These are phyloP conservation scores for Linnemannia schmuckeri DNA, from an alignment of 192 early-diverging fungal genomes.

Conservation along the genomic window DNA sequence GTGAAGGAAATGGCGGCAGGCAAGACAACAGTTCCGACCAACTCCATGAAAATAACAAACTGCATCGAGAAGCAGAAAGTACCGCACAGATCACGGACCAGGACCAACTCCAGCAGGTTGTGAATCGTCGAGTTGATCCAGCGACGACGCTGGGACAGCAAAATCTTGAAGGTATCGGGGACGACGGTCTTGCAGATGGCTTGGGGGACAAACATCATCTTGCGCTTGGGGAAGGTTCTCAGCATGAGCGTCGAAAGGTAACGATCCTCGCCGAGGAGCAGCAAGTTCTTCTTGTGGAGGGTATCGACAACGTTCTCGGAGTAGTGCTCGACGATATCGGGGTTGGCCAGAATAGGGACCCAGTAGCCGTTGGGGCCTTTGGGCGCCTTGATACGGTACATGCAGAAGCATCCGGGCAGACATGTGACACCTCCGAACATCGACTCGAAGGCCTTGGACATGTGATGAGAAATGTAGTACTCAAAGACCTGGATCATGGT, in stretches of 20 bases:
- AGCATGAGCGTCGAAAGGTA: slow-evolving; percentile 88
- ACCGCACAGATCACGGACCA: slow-evolving; percentile 91
- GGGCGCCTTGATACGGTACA: slow-evolving; percentile 93
- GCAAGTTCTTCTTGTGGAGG: slow-evolving; percentile 85
- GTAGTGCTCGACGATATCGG: slow-evolving; percentile 85
- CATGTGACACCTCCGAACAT: slow-evolving; percentile 96
- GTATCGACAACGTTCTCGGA: slow-evolving; percentile 82
- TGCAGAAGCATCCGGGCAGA: slow-evolving; percentile 95
- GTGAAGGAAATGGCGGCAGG: slow-evolving; percentile 92
- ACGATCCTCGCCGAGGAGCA: slow-evolving; percentile 87
- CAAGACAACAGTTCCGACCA: slow-evolving; percentile 90
- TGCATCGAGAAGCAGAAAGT: slow-evolving; percentile 97
- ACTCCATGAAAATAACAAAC: slow-evolving; percentile 95
- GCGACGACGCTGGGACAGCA: slow-evolving; percentile 89
- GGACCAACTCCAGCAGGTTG: slow-evolving; percentile 89
- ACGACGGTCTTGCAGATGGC: slow-evolving; percentile 86
- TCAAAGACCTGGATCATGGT: slow-evolving; percentile 97
- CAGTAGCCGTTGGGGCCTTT: slow-evolving; percentile 71
- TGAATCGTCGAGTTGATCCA: slow-evolving; percentile 98
- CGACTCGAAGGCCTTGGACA: slow-evolving; percentile 92
- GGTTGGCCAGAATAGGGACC: slow-evolving; percentile 87
- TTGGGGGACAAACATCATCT: slow-evolving; percentile 85
- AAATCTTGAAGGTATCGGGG: slow-evolving; percentile 80
- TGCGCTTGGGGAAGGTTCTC: slow-evolving; percentile 83
- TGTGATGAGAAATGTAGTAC: slow-evolving; percentile 96